These are phyloP conservation scores for Stachybotrys chlorohalonatus DNA, from an alignment of 2,329 filamentous ascomycete species.

Conservation along the genomic window DNA sequence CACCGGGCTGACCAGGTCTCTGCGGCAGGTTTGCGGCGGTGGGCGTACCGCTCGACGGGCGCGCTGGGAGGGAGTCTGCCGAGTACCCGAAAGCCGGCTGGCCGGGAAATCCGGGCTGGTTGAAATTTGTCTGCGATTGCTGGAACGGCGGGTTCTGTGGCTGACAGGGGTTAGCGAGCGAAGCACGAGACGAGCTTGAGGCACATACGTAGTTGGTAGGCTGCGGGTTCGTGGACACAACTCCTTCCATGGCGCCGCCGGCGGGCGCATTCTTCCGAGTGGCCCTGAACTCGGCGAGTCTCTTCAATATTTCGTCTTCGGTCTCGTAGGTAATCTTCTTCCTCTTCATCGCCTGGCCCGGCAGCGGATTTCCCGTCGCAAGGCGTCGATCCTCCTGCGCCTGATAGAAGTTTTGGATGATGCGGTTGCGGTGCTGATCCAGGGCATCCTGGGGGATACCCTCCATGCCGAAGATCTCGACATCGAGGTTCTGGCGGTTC, in stretches of 20 bases:
- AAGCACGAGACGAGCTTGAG: background rate
- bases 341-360: slow-evolving; percentile 54
- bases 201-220: slow-evolving; percentile 44
- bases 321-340: slow-evolving; percentile 69
- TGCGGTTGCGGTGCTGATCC: slow-evolving; percentile 75
- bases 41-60: slow-evolving; percentile 29
- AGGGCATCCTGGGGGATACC: slow-evolving; percentile 83
- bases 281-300: slow-evolving; percentile 68
- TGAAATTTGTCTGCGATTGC: slow-evolving; percentile 10
- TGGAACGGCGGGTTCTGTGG: slow-evolving; percentile 21
- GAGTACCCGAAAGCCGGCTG: slow-evolving; percentile 23
- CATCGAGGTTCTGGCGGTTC: slow-evolving; percentile 74
- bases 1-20: slow-evolving; percentile 22
- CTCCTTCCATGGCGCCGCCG: slow-evolving; percentile 33
- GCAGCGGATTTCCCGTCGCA: slow-evolving; percentile 73
- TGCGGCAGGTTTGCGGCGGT: slow-evolving; percentile 33
- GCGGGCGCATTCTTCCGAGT: slow-evolving; percentile 50
- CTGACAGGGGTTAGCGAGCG: slow-evolving; percentile 9
- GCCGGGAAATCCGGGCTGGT: slow-evolving; percentile 13
- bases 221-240: slow-evolving; percentile 29
- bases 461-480: slow-evolving; percentile 98
- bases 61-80: slow-evolving; percentile 34
- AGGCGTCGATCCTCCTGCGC: slow-evolving; percentile 75
- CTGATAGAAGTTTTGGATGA: slow-evolving; percentile 78
- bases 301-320: slow-evolving; percentile 68